Base-by-base conservation (phyloP, 306 rosid species). In the Amphicarpaea edgeworthii region DNA sequence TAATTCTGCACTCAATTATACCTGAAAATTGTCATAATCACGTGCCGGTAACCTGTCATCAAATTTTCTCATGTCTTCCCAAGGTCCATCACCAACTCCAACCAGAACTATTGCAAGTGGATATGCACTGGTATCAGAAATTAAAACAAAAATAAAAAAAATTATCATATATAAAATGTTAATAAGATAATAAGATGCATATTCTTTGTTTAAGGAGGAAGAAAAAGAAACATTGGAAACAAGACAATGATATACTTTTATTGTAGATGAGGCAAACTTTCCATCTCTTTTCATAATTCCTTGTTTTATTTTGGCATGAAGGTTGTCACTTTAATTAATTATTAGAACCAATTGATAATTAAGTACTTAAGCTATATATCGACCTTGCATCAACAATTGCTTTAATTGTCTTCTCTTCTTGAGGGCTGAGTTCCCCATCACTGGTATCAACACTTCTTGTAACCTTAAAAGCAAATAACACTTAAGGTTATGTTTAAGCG, bases 81-180 rank as follows among this genome's bases (percentile, higher is more conserved):
- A 94, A 16, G 98, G 98, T 30, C 98, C 97, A 68, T 94, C 97
- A 7, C 98, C 98, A 54, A 90, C 96, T 85, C 98, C 98, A 60
- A 94, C 82, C 21, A 94, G 93, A 84, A 94, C 45, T 75, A 94
- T 91, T 0, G 98, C 87, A 46, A 94, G 96, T 0, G 98, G 90
- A 76, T 91, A 84, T 41, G 79, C 82, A 85, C 98, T 93, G 86
- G 45, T 15, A 69, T 42, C 49, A 59, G 46, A 79, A 74, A 61
- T 75, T 46, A 17, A 59, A 17, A 75, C n/a, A n/a, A n/a, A n/a
- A n/a, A n/a, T n/a, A 60, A 70, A 0, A 67, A 53, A 58, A 15
- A 53, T 9, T 2, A 19, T 51, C 11, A 23, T 0, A 73, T 30
- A 34, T 67, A 34, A 57, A 57, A 26, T 81, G 66, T 57, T 50